Evolutionary conservation across 306 rosid species (phyloP).

Genomic region (Trifolium subterraneum): DNA sequence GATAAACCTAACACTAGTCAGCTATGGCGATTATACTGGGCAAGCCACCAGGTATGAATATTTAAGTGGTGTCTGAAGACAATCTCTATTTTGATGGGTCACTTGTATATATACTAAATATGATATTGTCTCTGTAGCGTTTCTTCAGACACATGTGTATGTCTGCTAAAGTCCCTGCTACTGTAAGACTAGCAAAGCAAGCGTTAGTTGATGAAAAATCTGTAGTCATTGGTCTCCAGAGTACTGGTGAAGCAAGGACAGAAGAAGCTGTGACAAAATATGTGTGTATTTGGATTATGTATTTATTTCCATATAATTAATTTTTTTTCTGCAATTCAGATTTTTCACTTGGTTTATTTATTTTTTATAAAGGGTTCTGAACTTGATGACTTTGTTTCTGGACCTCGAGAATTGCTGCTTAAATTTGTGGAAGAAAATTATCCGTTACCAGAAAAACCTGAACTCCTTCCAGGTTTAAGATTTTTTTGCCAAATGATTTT

Average conservation of each 20-base stretch:
- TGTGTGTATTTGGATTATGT: slow-evolving; percentile 60
- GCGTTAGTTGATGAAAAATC: slow-evolving; percentile 80
- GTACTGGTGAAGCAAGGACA: slow-evolving; percentile 99
- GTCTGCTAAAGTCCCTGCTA: slow-evolving; percentile 99
- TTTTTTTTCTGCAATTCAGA: slow-evolving; percentile 23
- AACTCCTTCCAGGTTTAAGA: slow-evolving; percentile 75
- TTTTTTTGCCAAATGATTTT: slow-evolving; percentile 33
- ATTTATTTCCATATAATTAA: slow-evolving; percentile 33
- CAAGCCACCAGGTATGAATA: slow-evolving; percentile 89
- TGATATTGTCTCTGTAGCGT: slow-evolving; percentile 64
- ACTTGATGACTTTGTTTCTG: slow-evolving; percentile 97
- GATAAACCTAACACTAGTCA: slow-evolving; percentile 88
- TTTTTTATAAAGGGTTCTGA: slow-evolving; percentile 76
- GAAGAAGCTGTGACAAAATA: slow-evolving; percentile 99
- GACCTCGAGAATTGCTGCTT: slow-evolving; percentile 94
- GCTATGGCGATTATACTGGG: slow-evolving; percentile 97
- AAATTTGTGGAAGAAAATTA: slow-evolving; percentile 97
- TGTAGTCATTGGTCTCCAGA: slow-evolving; percentile 99
- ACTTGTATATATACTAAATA: not conserved
- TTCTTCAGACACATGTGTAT: slow-evolving; percentile 97
- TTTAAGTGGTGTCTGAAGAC: slow-evolving; percentile 12
- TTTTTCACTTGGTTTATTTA: slow-evolving; percentile 27
- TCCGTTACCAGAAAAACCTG: slow-evolving; percentile 97
- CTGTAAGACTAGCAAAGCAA: slow-evolving; percentile 85
- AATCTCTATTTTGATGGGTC: slow-evolving; percentile 16